Base-by-base conservation (phyloP, 495 filamentous ascomycete genomes). In the Neurospora tetraspora region DNA sequence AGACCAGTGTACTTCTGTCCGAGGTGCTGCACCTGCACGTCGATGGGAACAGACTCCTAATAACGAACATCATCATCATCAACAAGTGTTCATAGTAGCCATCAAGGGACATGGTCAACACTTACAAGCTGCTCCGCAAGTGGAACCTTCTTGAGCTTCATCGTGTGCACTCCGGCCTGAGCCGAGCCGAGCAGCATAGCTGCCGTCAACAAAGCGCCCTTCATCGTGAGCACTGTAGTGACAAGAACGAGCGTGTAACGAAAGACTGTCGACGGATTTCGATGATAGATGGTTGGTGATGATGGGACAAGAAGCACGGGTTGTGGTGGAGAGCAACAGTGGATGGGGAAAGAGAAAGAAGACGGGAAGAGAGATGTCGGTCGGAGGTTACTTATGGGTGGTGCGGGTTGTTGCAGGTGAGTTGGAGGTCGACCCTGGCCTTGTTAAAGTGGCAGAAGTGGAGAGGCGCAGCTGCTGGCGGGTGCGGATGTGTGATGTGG, bases 71-170 rank as follows among this genome's bases (percentile, higher is more conserved):
- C 38, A 73, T 77, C 38, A 73, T 77, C 45, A 79, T 73, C 72
- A 47, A 43, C 53, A 42, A 27, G 34, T 27, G 14, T 16, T 23
- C n/a, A 39, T 68, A 39, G 39, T 69, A 14, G 37, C 8, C 16
- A 69, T 18, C 34, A 37, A 42, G 40, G 23, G 65, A 53, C 47
- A 53, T 45, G 53, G 27, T 40, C 70, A 73, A 70, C 38, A 87
- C 92, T 78, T 86, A 96, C 94, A 78, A 99, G 89, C 84, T 98
- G 95, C 82, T 98, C 93, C 31, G 91, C 86, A 45, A 98, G 86
- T 73, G 96, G 93, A 71, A 98, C 85, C 90, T 99, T 99, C 88
- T 97, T 91, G 77, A 99, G 90, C 87, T 96, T 96, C 86, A 97
- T 88, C 87, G 92, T 95, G 87, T 97, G 93, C 53, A 96, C 86